phyloP scores from a whole-genome alignment of 2,329 filamentous ascomycete species.

The Xylaria multiplex region DNA sequence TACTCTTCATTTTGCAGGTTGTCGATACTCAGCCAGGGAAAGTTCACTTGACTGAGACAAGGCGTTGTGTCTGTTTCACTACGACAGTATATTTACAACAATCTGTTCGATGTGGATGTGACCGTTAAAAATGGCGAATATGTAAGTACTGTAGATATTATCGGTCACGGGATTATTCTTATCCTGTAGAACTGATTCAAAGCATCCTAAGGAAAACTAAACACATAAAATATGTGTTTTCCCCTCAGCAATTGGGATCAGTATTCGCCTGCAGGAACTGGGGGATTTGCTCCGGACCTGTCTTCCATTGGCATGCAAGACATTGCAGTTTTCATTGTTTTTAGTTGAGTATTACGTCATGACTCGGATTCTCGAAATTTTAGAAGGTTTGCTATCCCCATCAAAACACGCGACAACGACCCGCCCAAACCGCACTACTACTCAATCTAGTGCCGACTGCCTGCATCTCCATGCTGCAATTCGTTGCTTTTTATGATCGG shows the following conservation, averaged over 20 bases:
- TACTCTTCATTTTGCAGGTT: slow-evolving; percentile 43
- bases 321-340: slow-evolving; percentile 13
- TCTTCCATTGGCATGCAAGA: slow-evolving; percentile 11
- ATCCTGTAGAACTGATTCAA: no score
- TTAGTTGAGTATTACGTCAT: slow-evolving; percentile 34
- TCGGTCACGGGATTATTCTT: slow-evolving; percentile 3
- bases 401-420: background rate
- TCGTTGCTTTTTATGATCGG: background rate
- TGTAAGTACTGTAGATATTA: background rate
- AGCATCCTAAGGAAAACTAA: background rate
- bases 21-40: slow-evolving; percentile 10
- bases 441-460: slow-evolving; percentile 8
- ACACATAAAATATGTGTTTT: background rate
- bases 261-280: background rate
- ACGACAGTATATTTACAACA: background rate
- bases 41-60: slow-evolving; percentile 18
- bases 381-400: slow-evolving; percentile 25
- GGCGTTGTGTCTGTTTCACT: slow-evolving; percentile 9
- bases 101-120: slow-evolving; percentile 10
- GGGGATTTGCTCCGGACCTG: slow-evolving; percentile 29
- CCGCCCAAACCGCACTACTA: background rate
- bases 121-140: slow-evolving; percentile 9
- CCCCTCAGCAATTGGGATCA: background rate
- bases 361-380: slow-evolving; percentile 22
- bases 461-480: slow-evolving; percentile 12